These are phyloP conservation scores for Sanghuangporus baumii DNA, from an alignment of 1,284 basidiomycete genomes.

Conservation along the genomic window DNA sequence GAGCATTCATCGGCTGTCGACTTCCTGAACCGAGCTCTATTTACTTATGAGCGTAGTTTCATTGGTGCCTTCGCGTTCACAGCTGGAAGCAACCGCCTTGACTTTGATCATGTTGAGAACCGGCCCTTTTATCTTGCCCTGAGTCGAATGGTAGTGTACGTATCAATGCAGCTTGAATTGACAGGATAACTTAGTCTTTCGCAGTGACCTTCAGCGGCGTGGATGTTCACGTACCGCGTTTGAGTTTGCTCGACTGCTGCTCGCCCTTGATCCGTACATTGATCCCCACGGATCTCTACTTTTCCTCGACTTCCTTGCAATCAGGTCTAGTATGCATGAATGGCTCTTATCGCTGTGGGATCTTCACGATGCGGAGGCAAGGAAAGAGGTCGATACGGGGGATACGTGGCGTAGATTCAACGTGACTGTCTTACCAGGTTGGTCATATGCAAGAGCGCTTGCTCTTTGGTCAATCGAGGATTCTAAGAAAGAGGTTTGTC, in stretches of 20 bases:
- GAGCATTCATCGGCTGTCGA: constrained; percentile 83
- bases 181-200: background rate
- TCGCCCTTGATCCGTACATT: constrained; percentile 73
- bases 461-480: constrained; percentile 59
- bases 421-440: constrained; percentile 69
- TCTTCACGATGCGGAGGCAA: constrained; percentile 32
- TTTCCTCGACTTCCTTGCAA: constrained; percentile 81
- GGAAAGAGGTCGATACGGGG: constrained; percentile 23
- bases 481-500: constrained; percentile 40
- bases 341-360: constrained; percentile 76
- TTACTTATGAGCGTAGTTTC: constrained; percentile 85
- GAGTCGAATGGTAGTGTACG: constrained; percentile 72
- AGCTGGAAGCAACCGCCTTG: constrained; percentile 72
- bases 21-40: constrained; percentile 80
- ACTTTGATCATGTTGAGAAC: constrained; percentile 83
- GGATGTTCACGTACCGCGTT: constrained; percentile 86
- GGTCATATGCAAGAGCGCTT: constrained; percentile 74
- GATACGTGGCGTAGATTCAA: constrained; percentile 36
- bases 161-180: constrained; percentile 9
- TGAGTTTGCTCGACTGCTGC: constrained; percentile 80
- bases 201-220: constrained; percentile 75
- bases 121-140: constrained; percentile 80
- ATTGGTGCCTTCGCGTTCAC: constrained; percentile 81
- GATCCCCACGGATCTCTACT: constrained; percentile 83
- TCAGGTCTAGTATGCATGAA: constrained; percentile 71